Evolutionary conservation across 495 filamentous ascomycete genomes (phyloP).

Genomic region (Clavariopsis aquatica): DNA sequence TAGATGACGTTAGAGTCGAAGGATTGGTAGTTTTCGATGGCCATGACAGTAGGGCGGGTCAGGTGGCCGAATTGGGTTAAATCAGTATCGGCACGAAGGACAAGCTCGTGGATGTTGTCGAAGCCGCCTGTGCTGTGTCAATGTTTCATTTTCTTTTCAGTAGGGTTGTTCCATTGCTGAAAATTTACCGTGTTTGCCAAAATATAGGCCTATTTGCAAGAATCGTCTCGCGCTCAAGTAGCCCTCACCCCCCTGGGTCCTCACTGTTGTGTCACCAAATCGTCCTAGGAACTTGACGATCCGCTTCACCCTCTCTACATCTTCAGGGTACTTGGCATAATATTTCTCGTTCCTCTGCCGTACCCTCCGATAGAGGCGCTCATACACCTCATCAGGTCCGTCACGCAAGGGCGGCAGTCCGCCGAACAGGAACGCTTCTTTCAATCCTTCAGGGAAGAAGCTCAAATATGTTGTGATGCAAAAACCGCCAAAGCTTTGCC

Average conservation of each 20-base stretch:
- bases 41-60: conserved; percentile 66
- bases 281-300: conserved; percentile 57
- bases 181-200: conserved; percentile 71
- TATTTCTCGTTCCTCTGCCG: conserved; percentile 68
- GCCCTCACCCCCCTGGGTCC: conserved; percentile 64
- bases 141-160: background rate
- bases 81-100: conserved; percentile 68
- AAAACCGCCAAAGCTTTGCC: conserved; percentile 93
- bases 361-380: conserved; percentile 67
- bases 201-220: conserved; percentile 69
- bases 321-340: conserved; percentile 83
- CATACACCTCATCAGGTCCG: conserved; percentile 74
- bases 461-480: conserved; percentile 79
- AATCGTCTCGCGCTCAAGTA: conserved; percentile 68
- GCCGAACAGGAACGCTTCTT: conserved; percentile 79
- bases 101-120: conserved; percentile 54
- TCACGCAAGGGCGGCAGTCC: conserved; percentile 76
- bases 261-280: conserved; percentile 59
- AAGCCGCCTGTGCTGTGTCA: conserved; percentile 36
- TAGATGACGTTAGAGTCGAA: conserved; percentile 82
- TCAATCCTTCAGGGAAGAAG: conserved; percentile 71
- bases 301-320: conserved; percentile 67
- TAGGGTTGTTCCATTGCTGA: background rate
- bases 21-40: conserved; percentile 62
- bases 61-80: conserved; percentile 70